Conservation (phyloP, 768 basidiomycete species). For the Gyrodon lividus region DNA sequence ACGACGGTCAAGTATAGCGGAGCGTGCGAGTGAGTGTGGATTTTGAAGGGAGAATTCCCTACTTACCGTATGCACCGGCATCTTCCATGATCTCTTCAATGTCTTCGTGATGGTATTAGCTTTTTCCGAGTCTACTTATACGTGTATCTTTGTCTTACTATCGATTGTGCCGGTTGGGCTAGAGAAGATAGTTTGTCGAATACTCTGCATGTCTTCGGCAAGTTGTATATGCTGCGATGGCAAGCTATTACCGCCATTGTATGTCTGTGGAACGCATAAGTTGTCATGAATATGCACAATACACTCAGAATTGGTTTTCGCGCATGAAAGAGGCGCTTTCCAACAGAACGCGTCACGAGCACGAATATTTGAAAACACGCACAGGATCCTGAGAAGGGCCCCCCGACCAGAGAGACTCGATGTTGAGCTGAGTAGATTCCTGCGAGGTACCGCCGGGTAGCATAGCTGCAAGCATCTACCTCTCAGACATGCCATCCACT, state of each 20-base stretch:
- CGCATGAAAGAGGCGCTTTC: background rate
- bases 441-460: slow-evolving; percentile 57
- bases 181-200: slow-evolving; percentile 56
- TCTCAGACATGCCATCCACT: background rate
- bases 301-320: background rate
- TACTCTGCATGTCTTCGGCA: slow-evolving; percentile 48
- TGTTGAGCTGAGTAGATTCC: slow-evolving; percentile 67
- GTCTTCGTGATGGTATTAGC: slow-evolving; percentile 35
- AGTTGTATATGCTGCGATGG: slow-evolving; percentile 42
- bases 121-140: background rate
- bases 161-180: slow-evolving; percentile 59
- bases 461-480: slow-evolving; percentile 46
- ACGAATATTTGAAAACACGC: slow-evolving; percentile 16
- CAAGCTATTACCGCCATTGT: slow-evolving; percentile 70
- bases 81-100: slow-evolving; percentile 52
- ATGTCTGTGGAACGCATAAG: slow-evolving; percentile 34
- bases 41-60: background rate
- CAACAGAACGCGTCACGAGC: background rate
- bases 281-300: background rate
- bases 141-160: slow-evolving; percentile 33
- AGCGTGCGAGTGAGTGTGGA: background rate
- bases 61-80: slow-evolving; percentile 60
- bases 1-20: background rate
- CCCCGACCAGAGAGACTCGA: slow-evolving; percentile 76
- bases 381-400: slow-evolving; percentile 70